These are phyloP conservation scores for Sporothrix curviconia DNA, from an alignment of 2,329 filamentous ascomycete genomes.

Conservation along the genomic window DNA sequence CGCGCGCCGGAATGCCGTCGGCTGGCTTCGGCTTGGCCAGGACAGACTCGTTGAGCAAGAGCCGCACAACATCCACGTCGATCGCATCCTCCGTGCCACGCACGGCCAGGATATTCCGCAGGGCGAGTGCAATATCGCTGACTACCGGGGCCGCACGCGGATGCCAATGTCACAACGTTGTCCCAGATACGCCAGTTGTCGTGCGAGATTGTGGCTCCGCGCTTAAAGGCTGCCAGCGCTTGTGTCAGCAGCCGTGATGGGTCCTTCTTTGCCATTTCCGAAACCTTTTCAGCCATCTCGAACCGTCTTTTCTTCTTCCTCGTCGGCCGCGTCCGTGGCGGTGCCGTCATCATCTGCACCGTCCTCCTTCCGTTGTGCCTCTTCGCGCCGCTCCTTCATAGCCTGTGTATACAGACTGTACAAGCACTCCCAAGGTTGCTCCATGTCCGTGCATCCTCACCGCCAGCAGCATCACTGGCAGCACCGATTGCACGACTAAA, in stretches of 20 bases:
- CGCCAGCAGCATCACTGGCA: constrained; percentile 57
- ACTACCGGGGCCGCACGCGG: constrained; percentile 74
- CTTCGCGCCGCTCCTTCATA: constrained; percentile 31
- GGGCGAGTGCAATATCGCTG: constrained; percentile 66
- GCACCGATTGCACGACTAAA: constrained; percentile 74
- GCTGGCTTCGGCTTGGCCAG: constrained; percentile 29
- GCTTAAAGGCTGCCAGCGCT: constrained; percentile 77
- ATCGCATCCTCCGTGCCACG: constrained; percentile 71
- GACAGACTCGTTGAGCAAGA: constrained; percentile 66
- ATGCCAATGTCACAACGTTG: constrained; percentile 83
- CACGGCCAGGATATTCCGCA: constrained; percentile 69
- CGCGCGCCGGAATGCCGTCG: constrained; percentile 43
- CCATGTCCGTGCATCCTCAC: constrained; percentile 87
- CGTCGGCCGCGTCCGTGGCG: constrained; percentile 5
- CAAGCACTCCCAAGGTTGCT: constrained; percentile 87
- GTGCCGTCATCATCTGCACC: constrained; percentile 23
- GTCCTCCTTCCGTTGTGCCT: constrained; percentile 16
- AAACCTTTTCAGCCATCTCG: constrained; percentile 16
- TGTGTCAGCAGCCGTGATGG: constrained; percentile 61
- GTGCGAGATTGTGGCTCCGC: constrained; percentile 74
- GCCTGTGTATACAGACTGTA: constrained; percentile 59
- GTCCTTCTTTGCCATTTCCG: constrained; percentile 33
- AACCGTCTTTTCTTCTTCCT: constrained; percentile 19
- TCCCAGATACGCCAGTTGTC: constrained; percentile 94
- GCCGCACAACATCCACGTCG: constrained; percentile 64